Percentiles rank a stretch among this genome's conserved stretches.
phyloP scores from a whole-genome alignment of 371 early-diverging fungal genomes.

The Mucor piriformis region DNA sequence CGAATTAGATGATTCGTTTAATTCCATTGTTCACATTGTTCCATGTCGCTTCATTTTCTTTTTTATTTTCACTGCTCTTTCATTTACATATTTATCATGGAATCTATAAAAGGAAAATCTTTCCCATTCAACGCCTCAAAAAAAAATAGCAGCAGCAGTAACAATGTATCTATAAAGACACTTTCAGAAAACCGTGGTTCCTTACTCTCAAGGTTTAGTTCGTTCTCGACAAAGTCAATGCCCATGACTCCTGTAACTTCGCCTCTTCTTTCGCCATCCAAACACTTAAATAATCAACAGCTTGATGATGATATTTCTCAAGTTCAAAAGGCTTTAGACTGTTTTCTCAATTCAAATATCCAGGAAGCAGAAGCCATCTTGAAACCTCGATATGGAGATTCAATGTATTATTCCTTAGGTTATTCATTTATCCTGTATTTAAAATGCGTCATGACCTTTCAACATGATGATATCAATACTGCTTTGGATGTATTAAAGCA shows the following conservation, averaged over 20 bases:
- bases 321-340: slow-evolving; percentile 60
- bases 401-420: slow-evolving; percentile 72
- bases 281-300: background rate
- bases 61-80: background rate
- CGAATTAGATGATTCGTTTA: no score
- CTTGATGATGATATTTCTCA: slow-evolving; percentile 46
- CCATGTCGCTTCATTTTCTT: no score
- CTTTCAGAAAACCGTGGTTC: no score
- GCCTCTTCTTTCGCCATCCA: background rate
- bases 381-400: slow-evolving; percentile 40
- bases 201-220: no score
- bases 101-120: no score
- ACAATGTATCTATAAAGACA: no score
- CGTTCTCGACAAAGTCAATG: no score
- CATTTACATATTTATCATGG: no score
- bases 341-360: slow-evolving; percentile 70
- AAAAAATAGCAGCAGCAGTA: no score
- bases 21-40: no score
- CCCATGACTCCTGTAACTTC: no score
- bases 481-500: slow-evolving; percentile 63
- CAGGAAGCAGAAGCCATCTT: slow-evolving; percentile 64
- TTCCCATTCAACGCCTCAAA: no score
- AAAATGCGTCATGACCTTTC: slow-evolving; percentile 77
- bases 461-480: slow-evolving; percentile 58
- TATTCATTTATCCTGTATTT: slow-evolving; percentile 66